Evolutionary conservation across 108 stramenopile genomes (phyloP), one percentile per base, ranked within the genome.

Genomic region (Cylindrotheca fusiformis): DNA sequence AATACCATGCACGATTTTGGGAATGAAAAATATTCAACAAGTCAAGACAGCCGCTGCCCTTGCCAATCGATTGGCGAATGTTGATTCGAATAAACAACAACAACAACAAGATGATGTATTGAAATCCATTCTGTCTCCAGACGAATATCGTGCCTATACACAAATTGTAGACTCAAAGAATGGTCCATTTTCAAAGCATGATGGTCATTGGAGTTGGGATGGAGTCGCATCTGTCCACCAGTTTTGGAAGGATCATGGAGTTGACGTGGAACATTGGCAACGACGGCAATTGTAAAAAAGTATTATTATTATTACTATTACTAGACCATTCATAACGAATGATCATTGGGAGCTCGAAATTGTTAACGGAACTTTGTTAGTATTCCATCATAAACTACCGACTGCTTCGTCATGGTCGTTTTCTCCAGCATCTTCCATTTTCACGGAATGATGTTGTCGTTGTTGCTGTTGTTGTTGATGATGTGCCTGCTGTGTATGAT

Each of bases 1-100:
- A n/a, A 58, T 93, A 32, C 69, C 86, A 0, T 93, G 86, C 60
- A 93, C 91, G n/a, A 68, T 93, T 22, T 23, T 93, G 18, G 92
- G 92, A 20, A 86, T 87, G 78, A 87, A 86, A 54, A 62, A 79
- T 65, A 63, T 74, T 8, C 59, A 75, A 8, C 72, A 93, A 69
- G 81, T 93, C 19, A 64, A 86, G 51, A 23, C 20, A 19, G 86
- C 87, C 12, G 64, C 69, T 26, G 58, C 68, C 17, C 51, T 84
- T 29, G 88, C 88, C 0, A 41, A 36, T 19, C 71, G 92, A 49
- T 84, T 86, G 59, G 68, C 59, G 21, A 60, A 68, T 18, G 33
- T 57, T 21, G 63, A 65, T 20, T 28, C 45, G 29, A 53, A 51
- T 17, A 55, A 47, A 10, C 21, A 36, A 20, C 50, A 24, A 18